Percentiles rank a stretch among this genome's conserved stretches.
Conservation (phyloP, 2,329 filamentous ascomycete species). For the Ceratocystis smalleyi region DNA sequence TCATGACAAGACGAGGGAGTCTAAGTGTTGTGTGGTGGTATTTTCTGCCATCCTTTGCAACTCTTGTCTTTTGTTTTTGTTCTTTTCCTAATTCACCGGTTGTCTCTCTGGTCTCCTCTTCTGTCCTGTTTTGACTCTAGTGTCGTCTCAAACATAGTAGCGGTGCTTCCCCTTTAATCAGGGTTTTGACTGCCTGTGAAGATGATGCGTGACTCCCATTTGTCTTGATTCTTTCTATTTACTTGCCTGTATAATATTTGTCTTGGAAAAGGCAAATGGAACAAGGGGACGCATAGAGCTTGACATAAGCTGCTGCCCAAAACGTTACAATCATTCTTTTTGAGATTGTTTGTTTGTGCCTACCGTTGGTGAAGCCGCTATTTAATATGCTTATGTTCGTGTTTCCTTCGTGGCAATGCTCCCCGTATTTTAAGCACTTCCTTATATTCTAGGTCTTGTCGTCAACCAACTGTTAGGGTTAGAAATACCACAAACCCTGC, state of each 20-base stretch:
- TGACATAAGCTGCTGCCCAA: no score
- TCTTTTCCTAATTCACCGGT: not conserved
- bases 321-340: not conserved
- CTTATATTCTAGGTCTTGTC: no score
- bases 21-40: no score
- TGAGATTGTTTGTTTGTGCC: not conserved
- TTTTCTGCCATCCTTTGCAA: not conserved
- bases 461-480: not conserved
- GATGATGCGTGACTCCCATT: not conserved
- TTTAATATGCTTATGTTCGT: not conserved
- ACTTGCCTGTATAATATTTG: no score
- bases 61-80: not conserved
- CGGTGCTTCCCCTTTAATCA: slow-evolving; percentile 5
- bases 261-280: no score
- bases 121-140: not conserved
- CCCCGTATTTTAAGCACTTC: no score
- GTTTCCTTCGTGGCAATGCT: not conserved
- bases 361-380: not conserved
- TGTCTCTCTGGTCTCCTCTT: not conserved
- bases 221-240: not conserved
- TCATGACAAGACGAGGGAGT: not conserved
- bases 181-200: not conserved
- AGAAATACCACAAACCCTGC: not conserved
- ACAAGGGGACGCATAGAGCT: no score
- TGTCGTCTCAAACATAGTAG: slow-evolving; percentile 6